These are phyloP conservation scores for Schizosaccharomyces octosporus DNA, from an alignment of 805 yeast species.

Conservation along the genomic window DNA sequence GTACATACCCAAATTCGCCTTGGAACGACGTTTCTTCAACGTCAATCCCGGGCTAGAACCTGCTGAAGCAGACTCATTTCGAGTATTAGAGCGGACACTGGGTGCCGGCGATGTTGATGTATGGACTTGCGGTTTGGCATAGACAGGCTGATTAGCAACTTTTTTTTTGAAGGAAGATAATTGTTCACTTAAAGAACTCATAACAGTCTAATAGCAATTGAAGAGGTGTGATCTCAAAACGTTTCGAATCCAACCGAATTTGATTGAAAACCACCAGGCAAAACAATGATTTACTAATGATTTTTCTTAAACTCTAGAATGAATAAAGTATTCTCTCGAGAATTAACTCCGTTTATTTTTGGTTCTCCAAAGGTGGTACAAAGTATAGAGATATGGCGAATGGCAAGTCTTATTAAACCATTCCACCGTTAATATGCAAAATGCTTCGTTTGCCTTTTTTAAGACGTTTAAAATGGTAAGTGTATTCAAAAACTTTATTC, in stretches of 20 bases:
- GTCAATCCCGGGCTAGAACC: neutral
- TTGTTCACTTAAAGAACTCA: conserved; percentile 23
- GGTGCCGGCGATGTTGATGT: neutral
- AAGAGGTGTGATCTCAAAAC: no score
- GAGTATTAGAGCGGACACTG: neutral
- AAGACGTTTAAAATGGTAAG: neutral
- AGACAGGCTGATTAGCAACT: conserved; percentile 16
- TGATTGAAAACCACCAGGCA: neutral
- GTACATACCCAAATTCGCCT: neutral
- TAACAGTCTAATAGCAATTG: neutral
- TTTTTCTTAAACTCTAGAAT: no score
- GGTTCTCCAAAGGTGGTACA: neutral
- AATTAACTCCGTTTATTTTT: no score
- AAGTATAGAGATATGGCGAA: neutral
- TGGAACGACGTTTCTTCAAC: neutral
- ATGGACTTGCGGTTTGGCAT: neutral
- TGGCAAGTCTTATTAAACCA: neutral
- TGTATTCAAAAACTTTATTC: neutral
- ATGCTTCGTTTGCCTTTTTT: neutral
- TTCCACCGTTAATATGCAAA: neutral
- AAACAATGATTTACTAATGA: neutral
- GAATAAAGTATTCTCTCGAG: no score
- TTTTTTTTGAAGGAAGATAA: conserved; percentile 38
- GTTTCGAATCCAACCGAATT: neutral
- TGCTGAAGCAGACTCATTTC: neutral